These are phyloP conservation scores for Neocallimastix lanati DNA, from an alignment of 192 early-diverging fungal genomes.

Conservation along the genomic window DNA sequence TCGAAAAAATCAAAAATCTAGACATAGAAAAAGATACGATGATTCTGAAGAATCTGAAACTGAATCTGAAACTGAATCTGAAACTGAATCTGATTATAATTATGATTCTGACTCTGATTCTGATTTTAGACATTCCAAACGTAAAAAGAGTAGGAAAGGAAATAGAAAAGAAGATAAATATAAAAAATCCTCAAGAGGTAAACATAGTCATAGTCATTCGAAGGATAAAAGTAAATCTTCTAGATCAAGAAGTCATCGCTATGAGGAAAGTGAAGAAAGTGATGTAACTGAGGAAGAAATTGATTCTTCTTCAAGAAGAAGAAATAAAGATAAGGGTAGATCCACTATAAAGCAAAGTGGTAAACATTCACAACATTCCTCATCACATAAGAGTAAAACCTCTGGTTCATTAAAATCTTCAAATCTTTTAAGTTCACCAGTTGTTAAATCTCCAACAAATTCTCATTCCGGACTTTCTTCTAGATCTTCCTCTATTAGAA, in stretches of 20 bases:
- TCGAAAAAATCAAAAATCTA: background rate
- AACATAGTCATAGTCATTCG: no score
- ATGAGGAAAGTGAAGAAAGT: background rate
- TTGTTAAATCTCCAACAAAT: background rate
- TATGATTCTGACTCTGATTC: background rate
- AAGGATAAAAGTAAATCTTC: background rate
- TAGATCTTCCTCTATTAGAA: background rate
- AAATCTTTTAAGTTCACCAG: background rate
- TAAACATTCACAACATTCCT: background rate
- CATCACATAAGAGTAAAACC: background rate
- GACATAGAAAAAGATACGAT: background rate
- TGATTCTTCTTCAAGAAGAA: background rate
- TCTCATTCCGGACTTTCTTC: background rate
- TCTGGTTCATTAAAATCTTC: background rate
- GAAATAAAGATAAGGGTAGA: background rate
- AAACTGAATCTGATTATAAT: background rate
- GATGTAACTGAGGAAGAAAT: background rate
- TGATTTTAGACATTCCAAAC: background rate
- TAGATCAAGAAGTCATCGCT: background rate
- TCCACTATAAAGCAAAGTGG: background rate
- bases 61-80: background rate
- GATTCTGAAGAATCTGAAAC: no score
- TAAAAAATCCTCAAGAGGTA: no score
- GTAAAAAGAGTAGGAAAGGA: background rate
- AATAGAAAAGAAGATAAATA: background rate